Conservation (phyloP, 805 yeast species). For the Cyberlindnera xishuangbannaensis region DNA sequence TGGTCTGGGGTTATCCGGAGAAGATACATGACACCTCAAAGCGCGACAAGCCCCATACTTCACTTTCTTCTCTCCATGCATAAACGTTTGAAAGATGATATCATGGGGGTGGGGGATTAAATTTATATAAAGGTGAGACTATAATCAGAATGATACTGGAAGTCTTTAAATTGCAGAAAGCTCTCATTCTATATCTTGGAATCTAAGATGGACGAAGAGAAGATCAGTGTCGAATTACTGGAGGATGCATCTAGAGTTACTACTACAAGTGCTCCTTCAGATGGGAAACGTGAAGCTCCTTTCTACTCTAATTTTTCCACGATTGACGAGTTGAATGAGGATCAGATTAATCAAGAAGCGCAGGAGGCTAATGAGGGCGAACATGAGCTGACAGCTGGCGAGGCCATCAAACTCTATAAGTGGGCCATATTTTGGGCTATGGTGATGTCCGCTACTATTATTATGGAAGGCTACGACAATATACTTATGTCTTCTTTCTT, state of each 20-base stretch:
- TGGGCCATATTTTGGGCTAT: slow-evolving; percentile 18
- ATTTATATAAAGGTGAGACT: no score
- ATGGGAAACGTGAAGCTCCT: background rate
- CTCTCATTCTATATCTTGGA: no score
- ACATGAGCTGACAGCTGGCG: slow-evolving; percentile 15
- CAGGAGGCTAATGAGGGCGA: slow-evolving; percentile 16
- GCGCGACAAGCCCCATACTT: no score
- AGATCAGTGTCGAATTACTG: slow-evolving; percentile 12
- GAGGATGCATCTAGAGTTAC: slow-evolving; percentile 14
- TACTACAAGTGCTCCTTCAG: slow-evolving; percentile 2
- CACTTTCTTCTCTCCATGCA: no score
- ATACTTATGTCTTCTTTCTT: slow-evolving; percentile 18
- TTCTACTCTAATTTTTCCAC: slow-evolving; percentile 3
- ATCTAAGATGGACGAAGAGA: slow-evolving; percentile 7
- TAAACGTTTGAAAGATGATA: no score
- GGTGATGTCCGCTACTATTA: slow-evolving; percentile 17
- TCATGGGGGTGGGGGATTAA: no score
- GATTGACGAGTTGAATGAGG: slow-evolving; percentile 13
- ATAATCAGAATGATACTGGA: no score
- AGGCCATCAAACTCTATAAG: slow-evolving; percentile 15
- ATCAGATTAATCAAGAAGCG: slow-evolving; percentile 10
- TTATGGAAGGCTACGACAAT: slow-evolving; percentile 24
- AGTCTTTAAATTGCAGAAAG: no score
- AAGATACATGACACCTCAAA: no score
- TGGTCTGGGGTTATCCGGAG: no score